A percentile compares a stretch with the other conserved stretches of the same genome.
phyloP scores from a whole-genome alignment of 2,329 filamentous ascomycete species.

The Dactylellina sp. region DNA sequence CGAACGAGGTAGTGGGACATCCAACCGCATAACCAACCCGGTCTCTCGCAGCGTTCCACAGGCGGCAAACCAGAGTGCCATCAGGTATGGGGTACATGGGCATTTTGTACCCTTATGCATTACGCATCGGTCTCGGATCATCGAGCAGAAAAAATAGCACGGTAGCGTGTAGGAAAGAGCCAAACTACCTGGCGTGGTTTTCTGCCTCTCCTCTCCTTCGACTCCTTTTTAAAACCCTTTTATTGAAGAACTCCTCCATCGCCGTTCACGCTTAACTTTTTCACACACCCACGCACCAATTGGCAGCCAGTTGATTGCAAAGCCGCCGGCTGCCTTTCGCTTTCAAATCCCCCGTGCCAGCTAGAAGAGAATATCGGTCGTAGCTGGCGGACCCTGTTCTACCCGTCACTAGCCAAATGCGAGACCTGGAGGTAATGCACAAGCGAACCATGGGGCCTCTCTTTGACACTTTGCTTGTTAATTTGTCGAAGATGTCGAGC shows the following conservation, averaged over 20 bases:
- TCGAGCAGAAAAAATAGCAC: constrained; percentile 11
- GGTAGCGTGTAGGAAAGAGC: constrained; percentile 29
- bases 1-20: constrained; percentile 49
- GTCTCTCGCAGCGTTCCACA: constrained; percentile 44
- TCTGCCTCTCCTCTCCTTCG: constrained; percentile 24
- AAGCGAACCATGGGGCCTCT: constrained; percentile 29
- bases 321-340: constrained; percentile 30
- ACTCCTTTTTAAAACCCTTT: constrained; percentile 44
- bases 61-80: constrained; percentile 28
- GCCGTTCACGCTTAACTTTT: constrained; percentile 40
- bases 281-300: constrained; percentile 39
- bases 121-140: constrained; percentile 38
- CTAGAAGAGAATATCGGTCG: constrained; percentile 31
- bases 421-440: constrained; percentile 11
- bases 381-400: constrained; percentile 46
- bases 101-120: constrained; percentile 30
- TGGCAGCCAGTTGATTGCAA: constrained; percentile 11
- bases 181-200: background rate
- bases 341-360: constrained; percentile 32
- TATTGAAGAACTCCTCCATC: constrained; percentile 56
- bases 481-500: constrained; percentile 40
- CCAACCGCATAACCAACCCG: constrained; percentile 44
- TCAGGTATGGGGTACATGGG: constrained; percentile 36
- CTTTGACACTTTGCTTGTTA: constrained; percentile 21
- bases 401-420: constrained; percentile 46